Evolutionary conservation across 176 grass and related monocot genomes (phyloP), one percentile per base, ranked within the genome.

Genomic region (Pontederia paniculata): DNA sequence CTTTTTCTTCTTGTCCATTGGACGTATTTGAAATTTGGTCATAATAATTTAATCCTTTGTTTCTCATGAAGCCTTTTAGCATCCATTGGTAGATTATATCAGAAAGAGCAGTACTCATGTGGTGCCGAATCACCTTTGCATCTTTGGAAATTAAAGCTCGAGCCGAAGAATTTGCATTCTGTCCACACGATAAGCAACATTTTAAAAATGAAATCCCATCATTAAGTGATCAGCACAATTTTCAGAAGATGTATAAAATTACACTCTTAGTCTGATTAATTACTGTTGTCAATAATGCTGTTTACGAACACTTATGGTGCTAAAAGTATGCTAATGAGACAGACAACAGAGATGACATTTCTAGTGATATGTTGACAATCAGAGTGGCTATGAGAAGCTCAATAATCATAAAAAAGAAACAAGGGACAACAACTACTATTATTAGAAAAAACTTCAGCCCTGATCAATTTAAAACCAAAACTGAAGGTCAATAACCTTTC

Each of bases 121-220:
- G 66, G 49, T 48, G 62, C 42, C 77, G 73, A 66, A 84, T 71
- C 23, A 66, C 20, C 18, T 23, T 13, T 18, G 80, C 74, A 15
- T 89, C 73, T 80, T 42, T 84, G 52, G 85, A 84, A 20, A 84
- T 68, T 21, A 89, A 45, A 28, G 79, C 80, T 31, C 52, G 57
- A 42, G 77, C 77, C 28, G 84, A 75, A 10, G 80, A 89, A 18
- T 23, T 67, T 14, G 63, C 23, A 42, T 67, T 28, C 63, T 67
- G 63, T 53, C 52, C 48, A 52, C 25, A 31, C 5, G 25, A 31
- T 31, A 66, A 41, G 25, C 4, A 67, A 15, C 28, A 53, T 52
- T 16, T 46, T 9, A 16, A n/a, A 3, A 28, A 37, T 42, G 41
- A 42, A 41, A 42, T 41, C 12, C 12, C 6, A n/a, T n/a, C 48